Base-by-base conservation (phyloP, 805 yeast genomes). In the Candida ficus region DNA sequence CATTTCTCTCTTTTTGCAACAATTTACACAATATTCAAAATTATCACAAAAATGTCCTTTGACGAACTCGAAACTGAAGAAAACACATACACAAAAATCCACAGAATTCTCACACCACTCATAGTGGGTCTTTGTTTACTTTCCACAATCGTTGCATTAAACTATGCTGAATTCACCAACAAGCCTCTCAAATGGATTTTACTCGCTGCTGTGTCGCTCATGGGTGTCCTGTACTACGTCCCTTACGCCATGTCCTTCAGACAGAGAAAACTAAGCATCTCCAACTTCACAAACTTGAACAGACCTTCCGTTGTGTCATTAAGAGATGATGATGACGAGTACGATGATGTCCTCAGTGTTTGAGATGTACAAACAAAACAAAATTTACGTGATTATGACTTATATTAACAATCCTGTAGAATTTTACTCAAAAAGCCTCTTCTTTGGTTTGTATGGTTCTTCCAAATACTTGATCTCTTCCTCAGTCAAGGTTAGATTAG, bases 401-500 rank as follows among this genome's bases (percentile, higher is more conserved):
- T n/a, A n/a, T n/a, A n/a, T n/a, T n/a, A n/a, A n/a, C n/a, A n/a
- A n/a, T n/a, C n/a, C n/a, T n/a, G n/a, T n/a, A n/a, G n/a, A n/a
- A n/a, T n/a, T n/a, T n/a, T n/a, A n/a, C n/a, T n/a, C n/a, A n/a
- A n/a, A n/a, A n/a, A n/a, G n/a, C n/a, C n/a, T n/a, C n/a, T 40
- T 42, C 36, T 47, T 48, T 36, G 56, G 48, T 23, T 20, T 22
- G 23, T 54, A 54, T n/a, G 51, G 53, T 18, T 49, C 53, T 34
- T 54, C 57, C 43, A 54, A 38, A 39, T 37, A 50, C 10, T 32
- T 33, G 16, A 44, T 45, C 17, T 54, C 26, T 8, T 23, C 5
- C 26, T 23, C 11, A 10, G 50, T 57, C 27, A 78, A 56, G 38
- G 59, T 49, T 19, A 76, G 52, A 14, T 58, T 53, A 20, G 70